Evolutionary conservation across 306 rosid species (phyloP).

Genomic region (Quercus parvula): DNA sequence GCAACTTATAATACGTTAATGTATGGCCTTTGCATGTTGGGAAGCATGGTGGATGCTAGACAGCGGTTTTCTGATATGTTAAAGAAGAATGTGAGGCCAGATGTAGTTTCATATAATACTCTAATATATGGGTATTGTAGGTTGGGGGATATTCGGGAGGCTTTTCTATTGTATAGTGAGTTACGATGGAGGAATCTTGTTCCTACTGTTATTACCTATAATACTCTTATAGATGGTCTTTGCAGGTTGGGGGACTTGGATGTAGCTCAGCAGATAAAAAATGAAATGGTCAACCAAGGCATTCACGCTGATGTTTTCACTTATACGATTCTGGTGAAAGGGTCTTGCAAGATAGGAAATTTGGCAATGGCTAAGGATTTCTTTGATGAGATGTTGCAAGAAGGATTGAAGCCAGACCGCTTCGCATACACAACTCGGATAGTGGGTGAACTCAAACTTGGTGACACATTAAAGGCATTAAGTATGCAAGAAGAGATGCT

Average conservation of each 20-base stretch:
- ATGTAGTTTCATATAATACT: slow-evolving; percentile 61
- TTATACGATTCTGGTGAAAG: slow-evolving; percentile 63
- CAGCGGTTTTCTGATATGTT: slow-evolving; percentile 40
- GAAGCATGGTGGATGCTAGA: slow-evolving; percentile 57
- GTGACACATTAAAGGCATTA: slow-evolving; percentile 53
- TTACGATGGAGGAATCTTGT: slow-evolving; percentile 34
- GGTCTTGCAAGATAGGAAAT: slow-evolving; percentile 54
- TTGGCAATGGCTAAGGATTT: slow-evolving; percentile 58
- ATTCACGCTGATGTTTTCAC: slow-evolving; percentile 63
- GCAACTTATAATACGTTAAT: slow-evolving; percentile 62
- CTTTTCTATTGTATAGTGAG: slow-evolving; percentile 57
- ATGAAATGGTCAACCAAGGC: slow-evolving; percentile 56
- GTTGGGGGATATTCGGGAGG: slow-evolving; percentile 49
- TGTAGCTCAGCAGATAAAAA: slow-evolving; percentile 49
- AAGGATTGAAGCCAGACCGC: slow-evolving; percentile 64
- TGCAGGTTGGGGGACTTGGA: slow-evolving; percentile 71
- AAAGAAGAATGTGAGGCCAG: slow-evolving; percentile 46
- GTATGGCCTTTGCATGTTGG: slow-evolving; percentile 59
- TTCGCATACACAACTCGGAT: slow-evolving; percentile 61
- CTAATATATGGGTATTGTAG: slow-evolving; percentile 60
- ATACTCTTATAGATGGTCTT: slow-evolving; percentile 69
- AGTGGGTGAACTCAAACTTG: slow-evolving; percentile 63
- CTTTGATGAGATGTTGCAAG: slow-evolving; percentile 63
- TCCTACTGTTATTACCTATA: slow-evolving; percentile 63
- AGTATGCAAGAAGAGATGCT: slow-evolving; percentile 76